Evolutionary conservation across 2,329 filamentous ascomycete species (phyloP), one percentile per base, ranked within the genome.

Genomic region (Metarhizium rileyi): DNA sequence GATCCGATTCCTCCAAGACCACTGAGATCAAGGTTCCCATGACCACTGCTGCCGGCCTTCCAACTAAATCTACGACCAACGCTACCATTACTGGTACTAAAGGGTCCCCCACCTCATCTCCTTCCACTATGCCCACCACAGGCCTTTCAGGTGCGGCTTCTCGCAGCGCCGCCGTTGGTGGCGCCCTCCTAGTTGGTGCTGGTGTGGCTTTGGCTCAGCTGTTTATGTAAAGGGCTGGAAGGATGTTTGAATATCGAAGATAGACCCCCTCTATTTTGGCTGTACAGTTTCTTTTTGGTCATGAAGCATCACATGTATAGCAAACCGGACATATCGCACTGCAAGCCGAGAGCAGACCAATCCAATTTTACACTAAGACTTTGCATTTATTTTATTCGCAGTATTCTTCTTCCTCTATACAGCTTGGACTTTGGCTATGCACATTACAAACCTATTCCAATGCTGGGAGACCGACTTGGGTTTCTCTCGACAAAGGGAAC

Each of bases 1-100:
- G n/a, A n/a, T n/a, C n/a, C n/a, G n/a, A n/a, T n/a, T 80, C 78
- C 62, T 58, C 57, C 56, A 56, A 76, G 57, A 75, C 64, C 52
- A 49, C 49, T 23, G 45, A 51, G n/a, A 49, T 48, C 12, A 36
- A 51, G 40, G 51, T 54, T 27, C 59, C 54, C 46, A 51, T 55
- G 53, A 56, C 56, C 43, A 56, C 53, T 33, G 27, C 52, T 43
- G 52, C 40, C 18, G n/a, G n/a, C n/a, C n/a, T n/a, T 53, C 55
- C 44, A 44, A 52, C 47, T n/a, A n/a, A n/a, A n/a, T 45, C 50
- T n/a, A 55, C 50, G 41, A 38, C 26, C 18, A 36, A 28, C 36
- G 46, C 8, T 25, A 35, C 46, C 22, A 22, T 28, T 14, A 16
- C 18, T 25, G 33, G 25, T 20, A 7, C 48, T 12, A 27, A 27